These are phyloP conservation scores for Carex cristatella DNA, from an alignment of 176 grass and related monocot species.

Conservation along the genomic window DNA sequence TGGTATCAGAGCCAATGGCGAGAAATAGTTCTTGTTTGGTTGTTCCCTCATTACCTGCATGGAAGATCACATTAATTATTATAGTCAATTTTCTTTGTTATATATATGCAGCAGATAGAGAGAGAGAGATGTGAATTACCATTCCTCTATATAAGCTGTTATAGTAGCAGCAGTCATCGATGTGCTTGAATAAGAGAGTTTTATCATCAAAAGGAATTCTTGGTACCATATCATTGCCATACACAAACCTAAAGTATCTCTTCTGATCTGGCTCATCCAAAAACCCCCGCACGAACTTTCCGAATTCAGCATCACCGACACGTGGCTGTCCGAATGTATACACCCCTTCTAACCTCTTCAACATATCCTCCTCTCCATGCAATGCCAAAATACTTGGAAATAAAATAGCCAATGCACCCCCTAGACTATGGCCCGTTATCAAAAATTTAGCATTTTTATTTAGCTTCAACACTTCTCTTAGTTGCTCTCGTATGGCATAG, in stretches of 20 bases:
- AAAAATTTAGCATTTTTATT: slow-evolving; percentile 34
- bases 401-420: slow-evolving; percentile 31
- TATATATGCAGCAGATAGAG: not conserved
- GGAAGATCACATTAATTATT: not conserved
- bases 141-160: slow-evolving; percentile 33
- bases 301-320: slow-evolving; percentile 25
- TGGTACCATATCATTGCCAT: slow-evolving; percentile 42
- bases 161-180: slow-evolving; percentile 24
- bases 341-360: slow-evolving; percentile 26
- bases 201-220: slow-evolving; percentile 32
- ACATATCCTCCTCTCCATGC: slow-evolving; percentile 23
- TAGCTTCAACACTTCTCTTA: slow-evolving; percentile 10
- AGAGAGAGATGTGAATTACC: not conserved
- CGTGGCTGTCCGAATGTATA: slow-evolving; percentile 45
- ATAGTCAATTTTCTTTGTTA: not conserved
- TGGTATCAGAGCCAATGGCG: slow-evolving; percentile 32
- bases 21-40: slow-evolving; percentile 94
- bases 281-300: slow-evolving; percentile 10
- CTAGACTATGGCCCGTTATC: slow-evolving; percentile 36
- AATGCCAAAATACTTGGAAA: slow-evolving; percentile 29
- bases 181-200: slow-evolving; percentile 36
- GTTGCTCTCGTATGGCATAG: slow-evolving; percentile 22
- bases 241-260: slow-evolving; percentile 33
- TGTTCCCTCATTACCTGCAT: slow-evolving; percentile 30
- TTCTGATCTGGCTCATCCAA: not conserved